These are phyloP conservation scores for Tylopilus sp. DNA, from an alignment of 768 basidiomycete species.

Conservation along the genomic window DNA sequence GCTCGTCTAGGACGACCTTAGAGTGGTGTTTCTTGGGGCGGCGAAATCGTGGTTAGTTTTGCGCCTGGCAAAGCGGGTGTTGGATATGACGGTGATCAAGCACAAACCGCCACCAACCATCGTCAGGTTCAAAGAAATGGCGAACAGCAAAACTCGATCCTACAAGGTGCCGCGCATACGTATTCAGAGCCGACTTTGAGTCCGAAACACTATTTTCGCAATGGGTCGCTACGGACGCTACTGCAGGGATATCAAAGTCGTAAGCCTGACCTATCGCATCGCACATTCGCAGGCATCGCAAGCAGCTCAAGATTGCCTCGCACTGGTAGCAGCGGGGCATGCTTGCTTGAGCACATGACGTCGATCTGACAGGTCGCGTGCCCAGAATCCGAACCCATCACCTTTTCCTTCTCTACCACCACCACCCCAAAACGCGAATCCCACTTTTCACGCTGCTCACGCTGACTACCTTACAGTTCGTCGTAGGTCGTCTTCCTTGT, in stretches of 20 bases:
- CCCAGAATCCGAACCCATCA: background rate
- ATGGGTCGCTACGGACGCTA: too few relatives aligned
- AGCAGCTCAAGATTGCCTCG: too few relatives aligned
- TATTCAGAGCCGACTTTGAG: too few relatives aligned
- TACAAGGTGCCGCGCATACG: background rate
- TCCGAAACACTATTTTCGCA: too few relatives aligned
- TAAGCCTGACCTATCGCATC: too few relatives aligned
- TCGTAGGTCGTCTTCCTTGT: background rate
- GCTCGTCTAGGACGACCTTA: conserved; percentile 87
- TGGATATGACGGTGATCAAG: background rate
- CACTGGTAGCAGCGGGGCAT: background rate
- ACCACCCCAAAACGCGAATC: background rate
- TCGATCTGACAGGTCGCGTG: background rate
- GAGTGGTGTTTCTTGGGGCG: conserved; percentile 72
- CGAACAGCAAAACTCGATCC: background rate
- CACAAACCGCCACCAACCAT: too few relatives aligned
- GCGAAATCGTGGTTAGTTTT: conserved; percentile 66
- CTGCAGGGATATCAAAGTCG: too few relatives aligned
- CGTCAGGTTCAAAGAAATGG: too few relatives aligned
- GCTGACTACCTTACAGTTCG: background rate
- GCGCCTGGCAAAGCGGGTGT: background rate
- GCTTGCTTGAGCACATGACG: too few relatives aligned
- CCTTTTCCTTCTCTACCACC: background rate
- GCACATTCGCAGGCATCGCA: background rate
- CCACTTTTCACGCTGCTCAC: background rate